Conservation (phyloP, 495 filamentous ascomycete species). For the Baudoinia panamericana region DNA sequence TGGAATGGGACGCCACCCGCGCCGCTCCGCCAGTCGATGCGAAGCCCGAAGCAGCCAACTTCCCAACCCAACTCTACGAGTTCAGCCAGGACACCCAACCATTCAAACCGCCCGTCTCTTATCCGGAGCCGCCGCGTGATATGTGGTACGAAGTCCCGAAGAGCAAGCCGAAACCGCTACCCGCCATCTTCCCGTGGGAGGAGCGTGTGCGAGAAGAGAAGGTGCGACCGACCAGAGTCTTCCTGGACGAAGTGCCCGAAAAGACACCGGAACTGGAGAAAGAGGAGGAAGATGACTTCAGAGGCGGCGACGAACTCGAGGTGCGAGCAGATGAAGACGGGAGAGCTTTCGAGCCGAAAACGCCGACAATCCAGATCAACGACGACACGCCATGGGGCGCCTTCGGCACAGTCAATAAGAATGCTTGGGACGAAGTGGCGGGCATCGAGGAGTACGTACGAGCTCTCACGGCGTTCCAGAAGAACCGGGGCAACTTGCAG, state of each 20-base stretch:
- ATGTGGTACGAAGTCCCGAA: conserved; percentile 74
- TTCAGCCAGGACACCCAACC: conserved; percentile 60
- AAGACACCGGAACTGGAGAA: conserved; percentile 7
- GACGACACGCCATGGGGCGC: conserved; percentile 40
- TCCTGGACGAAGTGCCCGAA: conserved; percentile 41
- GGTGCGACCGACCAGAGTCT: conserved; percentile 58
- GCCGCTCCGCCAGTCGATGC: conserved; percentile 61
- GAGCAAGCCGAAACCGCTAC: conserved; percentile 43
- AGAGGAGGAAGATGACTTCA: conserved; percentile 7
- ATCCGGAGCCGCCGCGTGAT: conserved; percentile 65
- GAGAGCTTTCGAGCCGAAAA: conserved; percentile 8
- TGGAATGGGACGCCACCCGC: conserved; percentile 54
- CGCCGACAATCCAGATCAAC: conserved; percentile 6
- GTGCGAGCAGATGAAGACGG: neutral
- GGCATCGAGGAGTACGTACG: conserved; percentile 72
- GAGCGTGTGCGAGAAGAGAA: conserved; percentile 35
- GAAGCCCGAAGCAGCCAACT: conserved; percentile 62
- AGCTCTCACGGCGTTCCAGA: conserved; percentile 41
- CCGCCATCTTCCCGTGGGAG: conserved; percentile 82
- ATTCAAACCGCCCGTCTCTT: conserved; percentile 59
- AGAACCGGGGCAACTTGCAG: conserved; percentile 40
- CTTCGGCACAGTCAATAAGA: conserved; percentile 45
- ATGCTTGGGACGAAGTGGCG: conserved; percentile 81
- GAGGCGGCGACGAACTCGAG: conserved; percentile 8
- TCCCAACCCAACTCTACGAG: conserved; percentile 56